Evolutionary conservation across 139 green algal species (phyloP), one percentile per base, ranked within the genome.

Genomic region (Coelastrella sp.): DNA sequence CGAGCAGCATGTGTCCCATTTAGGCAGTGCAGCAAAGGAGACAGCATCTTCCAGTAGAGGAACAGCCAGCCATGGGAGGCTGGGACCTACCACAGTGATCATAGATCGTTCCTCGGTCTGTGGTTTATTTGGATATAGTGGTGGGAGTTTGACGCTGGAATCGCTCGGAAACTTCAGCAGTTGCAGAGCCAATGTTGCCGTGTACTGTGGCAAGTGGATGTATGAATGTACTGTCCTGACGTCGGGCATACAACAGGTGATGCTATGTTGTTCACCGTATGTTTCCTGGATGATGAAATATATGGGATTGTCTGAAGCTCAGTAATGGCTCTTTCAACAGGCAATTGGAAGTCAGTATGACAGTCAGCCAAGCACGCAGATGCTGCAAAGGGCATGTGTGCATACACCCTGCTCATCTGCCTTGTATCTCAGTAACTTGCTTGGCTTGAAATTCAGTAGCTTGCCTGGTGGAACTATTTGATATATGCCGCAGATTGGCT

Each of bases 161-260:
- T 88, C 79, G 17, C 57, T 88, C 3, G 88, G 74, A 40, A 95
- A 92, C 85, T 98, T 98, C 89, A 93, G 84, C 75, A 95, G 88
- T 59, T 91, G 89, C 40, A 88, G 94, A 11, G 94, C 93, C 41
- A 98, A 90, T 43, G 79, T 77, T 3, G 95, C 91, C 73, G 94
- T 97, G 3, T 94, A 91, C 79, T 82, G 85, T 13, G 96, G 94
- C 4, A 86, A 89, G 38, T 98, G 95, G 95, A 93, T 95, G 93
- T 99, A 97, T 85, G 96, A 99, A 87, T 93, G 91, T 7, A 94
- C 90, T 6, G 83, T 99, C 77, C 84, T 89, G 0, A 97, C 90
- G 0, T 41, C 89, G 5, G 93, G 94, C 51, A 98, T 98, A 75
- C 92, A 96, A 84, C 95, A 98, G 89, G 78, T 84, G 11, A 9